Conservation (phyloP, 495 filamentous ascomycete species). For the Aspergillus steynii region DNA sequence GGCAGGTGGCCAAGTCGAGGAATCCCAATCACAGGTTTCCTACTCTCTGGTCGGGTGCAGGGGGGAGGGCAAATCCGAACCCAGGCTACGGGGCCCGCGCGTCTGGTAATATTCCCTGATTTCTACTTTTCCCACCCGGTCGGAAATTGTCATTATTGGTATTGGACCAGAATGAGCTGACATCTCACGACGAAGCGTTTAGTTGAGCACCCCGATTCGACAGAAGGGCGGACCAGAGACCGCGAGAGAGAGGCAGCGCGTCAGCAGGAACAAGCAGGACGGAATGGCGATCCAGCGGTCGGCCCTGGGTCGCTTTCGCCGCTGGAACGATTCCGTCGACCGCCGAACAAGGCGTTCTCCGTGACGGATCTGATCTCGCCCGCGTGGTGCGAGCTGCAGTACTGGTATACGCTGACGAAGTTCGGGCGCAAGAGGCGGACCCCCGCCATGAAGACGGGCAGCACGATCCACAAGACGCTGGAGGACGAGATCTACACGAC, state of each 20-base stretch:
- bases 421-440: slow-evolving; percentile 75
- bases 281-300: slow-evolving; percentile 12
- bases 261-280: slow-evolving; percentile 25
- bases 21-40: not conserved
- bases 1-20: slow-evolving; percentile 27
- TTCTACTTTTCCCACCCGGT: not conserved
- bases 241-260: slow-evolving; percentile 32
- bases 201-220: slow-evolving; percentile 58
- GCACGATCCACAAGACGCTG: slow-evolving; percentile 73
- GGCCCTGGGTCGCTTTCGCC: slow-evolving; percentile 52
- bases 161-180: slow-evolving; percentile 45
- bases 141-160: not conserved
- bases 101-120: slow-evolving; percentile 32
- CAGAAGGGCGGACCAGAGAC: slow-evolving; percentile 44
- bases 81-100: slow-evolving; percentile 31
- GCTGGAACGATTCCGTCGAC: slow-evolving; percentile 74
- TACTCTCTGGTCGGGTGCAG: not conserved
- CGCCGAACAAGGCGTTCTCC: slow-evolving; percentile 76
- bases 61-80: too few relatives aligned
- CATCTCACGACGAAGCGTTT: slow-evolving; percentile 57
- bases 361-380: slow-evolving; percentile 88
- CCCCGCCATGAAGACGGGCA: slow-evolving; percentile 79
- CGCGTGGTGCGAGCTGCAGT: slow-evolving; percentile 95
- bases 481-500: slow-evolving; percentile 82
- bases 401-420: slow-evolving; percentile 78